These are phyloP conservation scores for Epichloe brachyelytri DNA, from an alignment of 2,329 filamentous ascomycete species.

Conservation along the genomic window DNA sequence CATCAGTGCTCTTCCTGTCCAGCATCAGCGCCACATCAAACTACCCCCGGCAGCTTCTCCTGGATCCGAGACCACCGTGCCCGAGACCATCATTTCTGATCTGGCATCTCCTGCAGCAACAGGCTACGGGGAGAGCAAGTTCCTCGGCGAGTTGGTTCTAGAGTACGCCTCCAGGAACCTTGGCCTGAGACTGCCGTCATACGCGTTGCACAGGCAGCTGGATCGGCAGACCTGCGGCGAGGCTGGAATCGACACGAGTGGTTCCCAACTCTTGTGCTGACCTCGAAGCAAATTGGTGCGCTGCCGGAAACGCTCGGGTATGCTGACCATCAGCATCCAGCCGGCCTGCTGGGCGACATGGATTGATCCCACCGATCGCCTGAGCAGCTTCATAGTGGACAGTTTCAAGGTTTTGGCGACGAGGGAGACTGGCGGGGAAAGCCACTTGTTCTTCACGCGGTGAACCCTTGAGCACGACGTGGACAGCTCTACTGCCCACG, in stretches of 20 bases:
- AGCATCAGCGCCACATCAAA: slow-evolving; percentile 3
- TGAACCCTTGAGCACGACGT: slow-evolving; percentile 4
- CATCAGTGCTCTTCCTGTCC: slow-evolving; percentile 5
- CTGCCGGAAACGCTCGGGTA: slow-evolving; percentile 4
- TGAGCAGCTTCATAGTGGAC: slow-evolving; percentile 2
- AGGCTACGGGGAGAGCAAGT: slow-evolving; percentile 7
- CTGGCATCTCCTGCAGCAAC: not conserved
- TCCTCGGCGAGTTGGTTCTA: slow-evolving; percentile 3
- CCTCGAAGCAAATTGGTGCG: slow-evolving; percentile 3
- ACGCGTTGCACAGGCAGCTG: slow-evolving; percentile 4
- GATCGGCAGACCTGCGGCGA: not conserved
- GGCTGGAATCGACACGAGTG: slow-evolving; percentile 6
- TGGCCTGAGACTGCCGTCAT: not conserved
- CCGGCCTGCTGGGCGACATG: slow-evolving; percentile 1
- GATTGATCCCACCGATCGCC: slow-evolving; percentile 6
- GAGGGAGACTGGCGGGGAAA: not conserved
- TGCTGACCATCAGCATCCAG: not conserved
- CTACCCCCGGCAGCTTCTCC: not conserved
- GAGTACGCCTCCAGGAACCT: not conserved
- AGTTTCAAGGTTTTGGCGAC: not conserved
- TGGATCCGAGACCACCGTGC: not conserved
- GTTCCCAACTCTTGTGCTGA: slow-evolving; percentile 5
- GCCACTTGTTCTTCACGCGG: slow-evolving; percentile 2
- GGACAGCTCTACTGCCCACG: slow-evolving; percentile 1
- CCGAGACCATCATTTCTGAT: slow-evolving; percentile 1